Base-by-base conservation (phyloP, 768 basidiomycete species). In the Lepiota venenata region DNA sequence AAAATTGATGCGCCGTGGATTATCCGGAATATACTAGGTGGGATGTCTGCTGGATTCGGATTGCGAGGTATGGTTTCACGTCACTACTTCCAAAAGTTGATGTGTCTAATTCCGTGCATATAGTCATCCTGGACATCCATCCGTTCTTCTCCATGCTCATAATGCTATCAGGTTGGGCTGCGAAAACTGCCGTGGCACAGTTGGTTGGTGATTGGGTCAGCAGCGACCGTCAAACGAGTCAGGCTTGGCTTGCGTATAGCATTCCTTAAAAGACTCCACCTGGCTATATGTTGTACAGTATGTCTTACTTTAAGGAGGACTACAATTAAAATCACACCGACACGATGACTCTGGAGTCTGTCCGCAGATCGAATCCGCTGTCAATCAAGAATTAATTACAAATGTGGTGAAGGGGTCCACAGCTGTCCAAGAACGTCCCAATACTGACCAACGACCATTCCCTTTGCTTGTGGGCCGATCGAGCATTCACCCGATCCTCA, bases 41-140 rank as follows among this genome's bases (percentile, higher is more conserved):
- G 91, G 0, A 85, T 93, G 82, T 86, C 90, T 10, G 87, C 91
- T 29, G 91, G 91, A 1, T 93, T 93, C 65, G 91, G 90, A 0
- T 67, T 93, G 50, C 81, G 91, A 63, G 88, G 91, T 91, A 61
- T 40, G 73, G n/a, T n/a, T n/a, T n/a, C n/a, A 64, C 0, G 22
- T 14, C 11, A 29, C 58, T 56, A 29, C 22, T 5, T 35, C 14
- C 50, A 8, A 11, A 8, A 18, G 2, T 38, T 35, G 15, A 39
- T 4, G 8, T 43, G n/a, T 36, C 39, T 14, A 45, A 35, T 35
- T 45, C 32, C 45, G 41, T 20, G 18, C 38, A 15, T 27, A 10
- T 55, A 91, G 91, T 93, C 7, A 88, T 91, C 35, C 69, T 93
- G 27, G 88, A 92, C 58, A 82, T 82, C 37, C 83, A 87, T 60